These are phyloP conservation scores for Starmera amethionina DNA, from an alignment of 805 yeast genomes.

Conservation along the genomic window DNA sequence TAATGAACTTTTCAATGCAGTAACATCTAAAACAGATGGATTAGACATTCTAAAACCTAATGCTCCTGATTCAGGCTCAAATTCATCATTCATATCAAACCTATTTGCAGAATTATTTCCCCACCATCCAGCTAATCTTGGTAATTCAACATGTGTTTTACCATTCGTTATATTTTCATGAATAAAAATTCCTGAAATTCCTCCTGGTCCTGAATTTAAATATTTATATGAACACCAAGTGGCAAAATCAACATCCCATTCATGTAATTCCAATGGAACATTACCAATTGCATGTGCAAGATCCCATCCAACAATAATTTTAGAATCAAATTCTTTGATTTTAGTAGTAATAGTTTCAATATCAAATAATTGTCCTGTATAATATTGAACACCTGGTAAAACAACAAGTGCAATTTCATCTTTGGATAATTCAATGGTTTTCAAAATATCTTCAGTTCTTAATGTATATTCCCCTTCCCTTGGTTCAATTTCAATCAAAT, in stretches of 20 bases:
- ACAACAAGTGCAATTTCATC: slow-evolving; percentile 64
- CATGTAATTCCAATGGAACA: slow-evolving; percentile 65
- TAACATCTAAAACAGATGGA: slow-evolving; percentile 82
- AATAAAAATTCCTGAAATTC: slow-evolving; percentile 77
- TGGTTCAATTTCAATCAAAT: slow-evolving; percentile 57
- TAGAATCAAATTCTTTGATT: slow-evolving; percentile 35
- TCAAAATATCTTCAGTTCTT: slow-evolving; percentile 53
- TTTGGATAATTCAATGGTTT: slow-evolving; percentile 41
- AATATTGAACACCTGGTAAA: slow-evolving; percentile 85
- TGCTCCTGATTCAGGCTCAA: slow-evolving; percentile 79
- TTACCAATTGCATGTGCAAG: slow-evolving; percentile 93
- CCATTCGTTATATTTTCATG: slow-evolving; percentile 37
- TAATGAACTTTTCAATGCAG: slow-evolving; percentile 57
- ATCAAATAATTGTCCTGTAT: slow-evolving; percentile 83
- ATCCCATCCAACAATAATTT: slow-evolving; percentile 80
- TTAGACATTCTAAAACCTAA: slow-evolving; percentile 84
- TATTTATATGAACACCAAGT: slow-evolving; percentile 93
- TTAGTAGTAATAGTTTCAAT: slow-evolving; percentile 57
- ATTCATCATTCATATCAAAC: slow-evolving; percentile 70
- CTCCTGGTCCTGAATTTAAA: slow-evolving; percentile 90
- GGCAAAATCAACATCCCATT: slow-evolving; percentile 90
- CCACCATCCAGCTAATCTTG: slow-evolving; percentile 97
- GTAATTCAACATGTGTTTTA: slow-evolving; percentile 27
- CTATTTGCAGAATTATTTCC: slow-evolving; percentile 67
- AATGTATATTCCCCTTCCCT: slow-evolving; percentile 46